phyloP scores from a whole-genome alignment of 768 basidiomycete genomes.

The Pleurotus pulmonarius region DNA sequence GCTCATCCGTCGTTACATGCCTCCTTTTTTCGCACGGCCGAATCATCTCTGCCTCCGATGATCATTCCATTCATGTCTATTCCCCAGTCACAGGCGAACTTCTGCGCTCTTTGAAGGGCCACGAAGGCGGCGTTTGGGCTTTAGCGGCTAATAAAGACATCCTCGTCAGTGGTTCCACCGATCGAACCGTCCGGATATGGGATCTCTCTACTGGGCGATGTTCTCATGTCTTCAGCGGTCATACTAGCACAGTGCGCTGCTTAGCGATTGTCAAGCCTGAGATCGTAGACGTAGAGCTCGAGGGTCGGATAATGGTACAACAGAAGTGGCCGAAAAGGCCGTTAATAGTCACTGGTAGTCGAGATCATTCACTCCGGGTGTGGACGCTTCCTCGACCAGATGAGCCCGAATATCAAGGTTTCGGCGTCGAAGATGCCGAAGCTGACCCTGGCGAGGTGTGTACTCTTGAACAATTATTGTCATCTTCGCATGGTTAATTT shows the following conservation, averaged over 20 bases:
- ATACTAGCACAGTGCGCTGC: constrained; percentile 95
- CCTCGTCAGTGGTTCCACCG: constrained; percentile 89
- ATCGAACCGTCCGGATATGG: constrained; percentile 93
- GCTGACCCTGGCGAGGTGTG: constrained; percentile 48
- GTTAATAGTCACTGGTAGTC: constrained; percentile 70
- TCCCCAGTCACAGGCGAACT: constrained; percentile 80
- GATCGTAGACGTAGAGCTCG: constrained; percentile 69
- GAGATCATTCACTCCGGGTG: constrained; percentile 66
- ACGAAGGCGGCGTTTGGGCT: constrained; percentile 97
- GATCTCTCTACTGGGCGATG: constrained; percentile 75
- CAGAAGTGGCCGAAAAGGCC: constrained; percentile 71
- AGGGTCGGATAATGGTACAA: constrained; percentile 54
- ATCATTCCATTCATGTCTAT: constrained; percentile 95
- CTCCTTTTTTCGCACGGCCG: constrained; percentile 92
- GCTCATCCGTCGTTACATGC: constrained; percentile 90
- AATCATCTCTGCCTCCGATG: constrained; percentile 96
- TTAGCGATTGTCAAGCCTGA: constrained; percentile 95
- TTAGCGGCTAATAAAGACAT: constrained; percentile 85
- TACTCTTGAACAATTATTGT: constrained; percentile 18
- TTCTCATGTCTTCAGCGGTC: constrained; percentile 92
- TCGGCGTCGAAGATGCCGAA: constrained; percentile 57
- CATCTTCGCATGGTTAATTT: not conserved
- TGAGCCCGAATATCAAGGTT: constrained; percentile 72
- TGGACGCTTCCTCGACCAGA: constrained; percentile 55
- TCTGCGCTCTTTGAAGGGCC: constrained; percentile 74